A percentile compares a stretch with the other conserved stretches of the same genome.
Evolutionary conservation across 495 filamentous ascomycete species (phyloP).

Genomic region (Bathelium albidoporum): DNA sequence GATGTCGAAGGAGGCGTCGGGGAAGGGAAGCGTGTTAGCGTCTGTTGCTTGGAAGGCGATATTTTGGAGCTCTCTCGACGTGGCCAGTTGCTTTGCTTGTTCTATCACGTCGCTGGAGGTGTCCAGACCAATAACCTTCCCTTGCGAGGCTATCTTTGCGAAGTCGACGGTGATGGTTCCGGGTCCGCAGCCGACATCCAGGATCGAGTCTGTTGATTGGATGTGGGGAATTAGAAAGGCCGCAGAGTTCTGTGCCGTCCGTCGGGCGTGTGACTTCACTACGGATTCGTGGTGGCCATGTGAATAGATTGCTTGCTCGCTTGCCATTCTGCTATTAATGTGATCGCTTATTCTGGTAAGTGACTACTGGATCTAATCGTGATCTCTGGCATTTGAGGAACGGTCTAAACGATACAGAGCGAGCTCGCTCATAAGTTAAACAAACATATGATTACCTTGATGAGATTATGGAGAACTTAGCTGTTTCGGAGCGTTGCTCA

Average conservation of each 20-base stretch:
- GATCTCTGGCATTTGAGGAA: no score
- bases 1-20: constrained; percentile 45
- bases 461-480: no score
- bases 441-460: no score
- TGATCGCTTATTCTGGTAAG: no score
- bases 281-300: no score
- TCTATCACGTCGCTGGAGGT: background rate
- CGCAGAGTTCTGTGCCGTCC: constrained; percentile 8
- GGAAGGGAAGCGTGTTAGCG: constrained; percentile 18
- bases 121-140: constrained; percentile 7
- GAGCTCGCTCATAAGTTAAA: no score
- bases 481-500: no score
- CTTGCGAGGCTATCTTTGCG: constrained; percentile 14
- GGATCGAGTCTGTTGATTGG: constrained; percentile 1
- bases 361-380: no score
- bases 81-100: background rate
- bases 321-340: no score
- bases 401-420: no score
- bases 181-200: constrained; percentile 15
- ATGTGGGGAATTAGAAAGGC: constrained; percentile 14
- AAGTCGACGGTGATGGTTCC: constrained; percentile 26
- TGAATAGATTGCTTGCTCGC: no score
- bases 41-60: constrained; percentile 5
- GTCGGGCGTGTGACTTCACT: no score
- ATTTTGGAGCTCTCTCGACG: background rate